These are phyloP conservation scores for Setomelanomma holmii DNA, from an alignment of 2,329 filamentous ascomycete species.

Conservation along the genomic window DNA sequence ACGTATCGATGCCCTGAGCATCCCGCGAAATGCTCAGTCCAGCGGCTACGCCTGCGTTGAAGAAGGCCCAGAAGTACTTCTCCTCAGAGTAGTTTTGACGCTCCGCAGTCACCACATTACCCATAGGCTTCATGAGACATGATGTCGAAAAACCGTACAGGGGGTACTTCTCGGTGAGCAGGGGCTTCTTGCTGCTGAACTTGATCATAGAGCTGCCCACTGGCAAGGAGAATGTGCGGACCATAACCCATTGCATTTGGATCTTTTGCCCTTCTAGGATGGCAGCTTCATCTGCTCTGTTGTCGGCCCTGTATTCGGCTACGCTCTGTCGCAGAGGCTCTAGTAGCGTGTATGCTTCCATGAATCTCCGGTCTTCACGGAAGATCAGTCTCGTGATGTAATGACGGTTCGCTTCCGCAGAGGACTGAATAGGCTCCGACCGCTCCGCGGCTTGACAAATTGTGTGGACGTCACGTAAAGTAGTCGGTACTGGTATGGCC, in stretches of 20 bases:
- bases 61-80: conserved; percentile 98
- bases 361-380: conserved; percentile 85
- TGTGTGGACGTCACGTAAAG: conserved; percentile 72
- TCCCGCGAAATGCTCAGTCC: conserved; percentile 88
- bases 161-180: conserved; percentile 90
- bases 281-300: conserved; percentile 83
- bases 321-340: conserved; percentile 82
- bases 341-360: conserved; percentile 84
- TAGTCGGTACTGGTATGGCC: conserved; percentile 15
- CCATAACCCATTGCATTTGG: conserved; percentile 83
- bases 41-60: conserved; percentile 93
- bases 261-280: conserved; percentile 92
- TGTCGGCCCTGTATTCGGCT: conserved; percentile 76
- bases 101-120: conserved; percentile 92
- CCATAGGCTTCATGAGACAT: conserved; percentile 89
- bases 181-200: conserved; percentile 83
- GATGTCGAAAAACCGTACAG: conserved; percentile 91
- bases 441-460: conserved; percentile 74
- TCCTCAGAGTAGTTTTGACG: conserved; percentile 88
- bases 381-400: conserved; percentile 88
- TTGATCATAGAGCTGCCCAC: conserved; percentile 86
- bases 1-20: conserved; percentile 94
- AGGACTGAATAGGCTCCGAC: conserved; percentile 73
- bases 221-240: conserved; percentile 86
- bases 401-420: conserved; percentile 80